phyloP scores from a whole-genome alignment of 192 early-diverging fungal genomes.

The Coemansia sp. region DNA sequence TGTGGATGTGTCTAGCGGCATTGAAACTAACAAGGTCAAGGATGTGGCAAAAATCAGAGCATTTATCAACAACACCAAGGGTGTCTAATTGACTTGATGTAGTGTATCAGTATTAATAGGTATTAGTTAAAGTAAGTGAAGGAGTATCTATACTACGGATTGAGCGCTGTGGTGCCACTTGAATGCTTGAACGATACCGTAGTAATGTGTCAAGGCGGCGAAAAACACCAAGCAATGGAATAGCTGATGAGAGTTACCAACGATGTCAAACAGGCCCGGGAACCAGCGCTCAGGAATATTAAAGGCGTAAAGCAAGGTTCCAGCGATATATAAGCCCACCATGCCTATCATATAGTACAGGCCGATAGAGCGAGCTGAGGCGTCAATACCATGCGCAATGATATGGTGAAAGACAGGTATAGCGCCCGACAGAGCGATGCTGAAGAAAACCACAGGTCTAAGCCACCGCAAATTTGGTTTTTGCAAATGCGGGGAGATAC shows the following conservation, averaged over 20 bases:
- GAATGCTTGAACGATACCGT: conserved; percentile 70
- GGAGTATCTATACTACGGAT: conserved; percentile 23
- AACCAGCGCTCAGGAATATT: conserved; percentile 84
- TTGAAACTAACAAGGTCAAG: conserved; percentile 84
- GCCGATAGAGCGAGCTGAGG: conserved; percentile 62
- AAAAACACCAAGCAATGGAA: conserved; percentile 86
- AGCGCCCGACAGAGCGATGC: conserved; percentile 74
- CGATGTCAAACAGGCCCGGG: conserved; percentile 84
- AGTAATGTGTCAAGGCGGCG: conserved; percentile 79
- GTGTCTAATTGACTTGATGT: too few species aligned
- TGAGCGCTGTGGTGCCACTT: conserved; percentile 58
- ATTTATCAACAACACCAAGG: conserved; percentile 67
- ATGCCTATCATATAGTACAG: conserved; percentile 72
- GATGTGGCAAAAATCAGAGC: conserved; percentile 73
- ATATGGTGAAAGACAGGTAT: conserved; percentile 79
- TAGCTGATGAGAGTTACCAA: conserved; percentile 91
- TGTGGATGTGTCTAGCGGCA: conserved; percentile 94
- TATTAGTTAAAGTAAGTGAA: background rate
- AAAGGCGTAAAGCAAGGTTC: conserved; percentile 85
- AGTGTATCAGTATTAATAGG: background rate
- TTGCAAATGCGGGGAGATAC: conserved; percentile 69
- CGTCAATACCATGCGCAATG: conserved; percentile 69
- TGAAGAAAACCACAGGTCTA: conserved; percentile 78
- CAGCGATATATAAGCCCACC: conserved; percentile 75
- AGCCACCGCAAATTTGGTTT: conserved; percentile 79